Evolutionary conservation across 2,329 filamentous ascomycete species (phyloP), one percentile per base, ranked within the genome.

Genomic region (Ceratocystis diversiconidia): DNA sequence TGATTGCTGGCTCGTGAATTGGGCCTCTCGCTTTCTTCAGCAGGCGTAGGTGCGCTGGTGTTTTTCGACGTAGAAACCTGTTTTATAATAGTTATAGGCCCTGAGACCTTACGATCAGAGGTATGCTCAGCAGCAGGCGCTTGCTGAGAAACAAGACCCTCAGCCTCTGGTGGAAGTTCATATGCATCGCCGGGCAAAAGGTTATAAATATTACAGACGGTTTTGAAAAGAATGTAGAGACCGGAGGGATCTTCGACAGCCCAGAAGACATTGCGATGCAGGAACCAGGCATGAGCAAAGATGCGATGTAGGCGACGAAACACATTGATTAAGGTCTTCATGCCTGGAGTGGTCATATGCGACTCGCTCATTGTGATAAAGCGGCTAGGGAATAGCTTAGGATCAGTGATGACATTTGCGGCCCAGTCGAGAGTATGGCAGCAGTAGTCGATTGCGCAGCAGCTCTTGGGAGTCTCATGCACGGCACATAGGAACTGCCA

Each of bases 401-500:
- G 89, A 71, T 91, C 94, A 2, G 92, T 96, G 66, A 99, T 86
- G 22, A 92, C 89, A 72, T 95, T 96, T 66, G 90, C 92, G 2
- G 94, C 94, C 90, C 92, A 97, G 77, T 99, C 94, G 55, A 99
- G 85, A 0, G 94, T 99, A 74, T 99, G 94, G 74, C 92, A 97
- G 81, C 92, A 96, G 78, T 99, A 99, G 77, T 99, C 94, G 73
- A 99, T 96, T 63, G 94, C 94, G 75, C 92, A 96, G 79, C 94
- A 99, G 71, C 88, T 89, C 77, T 97, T 97, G 61, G 94, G 94
- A 62, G 91, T 88, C 73, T 97, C 92, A 74, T 99, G 94, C 2
- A 97, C 94, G 62, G 94, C 94, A 77, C 94, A 99, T 61, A 99
- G 84, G 73, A 97, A 99, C 77, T 99, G 94, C 94, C 94, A 99